Percentiles rank a stretch among this genome's conserved stretches.
Evolutionary conservation across 768 basidiomycete genomes (phyloP).

Genomic region (Solioccasus polychromus): DNA sequence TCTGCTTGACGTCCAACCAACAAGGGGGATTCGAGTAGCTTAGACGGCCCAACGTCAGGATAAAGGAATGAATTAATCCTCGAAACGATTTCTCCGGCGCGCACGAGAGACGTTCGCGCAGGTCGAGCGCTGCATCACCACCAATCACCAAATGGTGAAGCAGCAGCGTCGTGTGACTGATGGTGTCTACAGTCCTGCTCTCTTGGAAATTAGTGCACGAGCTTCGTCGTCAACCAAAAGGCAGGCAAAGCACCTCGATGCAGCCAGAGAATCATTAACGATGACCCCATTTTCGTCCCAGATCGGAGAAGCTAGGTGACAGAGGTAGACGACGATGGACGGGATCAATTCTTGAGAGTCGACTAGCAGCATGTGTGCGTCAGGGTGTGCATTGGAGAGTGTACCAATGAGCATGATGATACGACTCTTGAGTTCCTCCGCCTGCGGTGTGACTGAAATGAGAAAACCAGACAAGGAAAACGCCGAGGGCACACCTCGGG

Average conservation of each 20-base stretch:
- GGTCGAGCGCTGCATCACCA: slow-evolving; percentile 43
- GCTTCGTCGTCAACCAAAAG: background rate
- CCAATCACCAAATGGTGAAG: slow-evolving; percentile 63
- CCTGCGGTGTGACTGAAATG: slow-evolving; percentile 24
- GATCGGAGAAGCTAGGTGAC: slow-evolving; percentile 49
- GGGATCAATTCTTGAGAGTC: slow-evolving; percentile 60
- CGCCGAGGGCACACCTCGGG: slow-evolving; percentile 35
- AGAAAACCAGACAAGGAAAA: background rate
- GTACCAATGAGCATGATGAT: slow-evolving; percentile 42
- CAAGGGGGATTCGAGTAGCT: slow-evolving; percentile 66
- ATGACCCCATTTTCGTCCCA: slow-evolving; percentile 64
- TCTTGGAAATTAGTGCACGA: slow-evolving; percentile 1
- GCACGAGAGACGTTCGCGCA: slow-evolving; percentile 57
- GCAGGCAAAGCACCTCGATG: slow-evolving; percentile 20
- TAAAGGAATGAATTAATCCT: slow-evolving; percentile 66
- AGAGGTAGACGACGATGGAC: slow-evolving; percentile 56
- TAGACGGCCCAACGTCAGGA: slow-evolving; percentile 73
- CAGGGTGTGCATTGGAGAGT: slow-evolving; percentile 38
- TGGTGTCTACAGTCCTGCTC: slow-evolving; percentile 46
- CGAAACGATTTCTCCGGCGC: slow-evolving; percentile 55
- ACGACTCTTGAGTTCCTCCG: slow-evolving; percentile 32
- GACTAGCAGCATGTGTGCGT: slow-evolving; percentile 36
- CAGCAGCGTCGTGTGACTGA: slow-evolving; percentile 55
- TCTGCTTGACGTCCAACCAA: slow-evolving; percentile 46
- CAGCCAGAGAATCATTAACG: slow-evolving; percentile 32